A percentile compares a stretch with the other conserved stretches of the same genome.
Conservation (phyloP, 352 stramenopile genomes). For the Phytopythium cucurbitacearum region DNA sequence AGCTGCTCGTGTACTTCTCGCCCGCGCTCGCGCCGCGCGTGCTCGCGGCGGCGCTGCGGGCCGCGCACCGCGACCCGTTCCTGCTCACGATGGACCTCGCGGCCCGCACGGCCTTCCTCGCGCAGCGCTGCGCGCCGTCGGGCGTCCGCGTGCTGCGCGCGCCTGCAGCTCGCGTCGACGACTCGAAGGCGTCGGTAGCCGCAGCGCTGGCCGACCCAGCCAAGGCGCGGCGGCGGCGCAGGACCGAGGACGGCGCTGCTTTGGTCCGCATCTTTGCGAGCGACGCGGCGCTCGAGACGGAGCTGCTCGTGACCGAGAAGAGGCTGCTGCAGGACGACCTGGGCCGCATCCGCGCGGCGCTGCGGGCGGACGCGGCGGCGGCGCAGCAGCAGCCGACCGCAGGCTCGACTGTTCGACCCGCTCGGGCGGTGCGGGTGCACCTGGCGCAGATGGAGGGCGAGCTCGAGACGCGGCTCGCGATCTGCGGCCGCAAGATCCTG, state of each 20-base stretch:
- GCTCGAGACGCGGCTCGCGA: slow-evolving; percentile 46
- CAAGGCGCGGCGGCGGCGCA: slow-evolving; percentile 3
- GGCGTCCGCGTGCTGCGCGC: slow-evolving; percentile 55
- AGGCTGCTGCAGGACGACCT: slow-evolving; percentile 54
- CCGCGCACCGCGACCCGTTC: slow-evolving; percentile 55
- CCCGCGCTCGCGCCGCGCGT: slow-evolving; percentile 45
- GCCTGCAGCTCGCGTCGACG: slow-evolving; percentile 19
- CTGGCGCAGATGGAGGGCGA: slow-evolving; percentile 39
- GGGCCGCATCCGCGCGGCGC: slow-evolving; percentile 18
- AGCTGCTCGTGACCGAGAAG: slow-evolving; percentile 59
- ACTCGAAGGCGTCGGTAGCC: background rate
- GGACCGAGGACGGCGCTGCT: slow-evolving; percentile 23
- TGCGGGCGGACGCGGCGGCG: slow-evolving; percentile 8
- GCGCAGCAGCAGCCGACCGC: background rate
- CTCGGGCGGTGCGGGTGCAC: slow-evolving; percentile 42
- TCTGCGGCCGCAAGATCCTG: slow-evolving; percentile 62
- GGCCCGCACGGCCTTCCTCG: slow-evolving; percentile 42
- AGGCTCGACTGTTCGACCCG: slow-evolving; percentile 3
- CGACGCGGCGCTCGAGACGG: slow-evolving; percentile 36
- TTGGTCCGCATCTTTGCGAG: slow-evolving; percentile 56
- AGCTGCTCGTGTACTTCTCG: slow-evolving; percentile 79
- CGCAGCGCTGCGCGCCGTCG: slow-evolving; percentile 37
- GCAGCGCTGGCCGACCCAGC: slow-evolving; percentile 7
- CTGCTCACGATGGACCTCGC: slow-evolving; percentile 41
- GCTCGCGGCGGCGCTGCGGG: slow-evolving; percentile 43